Evolutionary conservation across 805 yeast genomes (phyloP).

Genomic region (Myxozyma nipponensis): DNA sequence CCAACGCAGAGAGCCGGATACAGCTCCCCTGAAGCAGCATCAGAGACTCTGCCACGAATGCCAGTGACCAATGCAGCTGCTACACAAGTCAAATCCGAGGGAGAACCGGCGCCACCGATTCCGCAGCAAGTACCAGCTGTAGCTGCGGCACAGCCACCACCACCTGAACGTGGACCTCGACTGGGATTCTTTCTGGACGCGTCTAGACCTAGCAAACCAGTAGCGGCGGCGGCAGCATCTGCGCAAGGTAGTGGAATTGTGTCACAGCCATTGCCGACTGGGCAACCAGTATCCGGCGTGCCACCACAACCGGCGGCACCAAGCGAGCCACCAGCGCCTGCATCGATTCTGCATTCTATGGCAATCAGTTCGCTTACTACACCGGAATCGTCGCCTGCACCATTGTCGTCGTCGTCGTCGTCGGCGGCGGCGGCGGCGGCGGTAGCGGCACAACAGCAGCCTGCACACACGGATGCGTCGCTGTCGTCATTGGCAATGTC

Average conservation of each 20-base stretch:
- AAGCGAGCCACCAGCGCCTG: not conserved
- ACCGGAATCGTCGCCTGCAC: slow-evolving; percentile 1
- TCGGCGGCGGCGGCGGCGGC: not conserved
- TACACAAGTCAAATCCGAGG: not conserved
- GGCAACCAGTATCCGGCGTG: no score
- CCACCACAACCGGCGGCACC: slow-evolving; percentile 1
- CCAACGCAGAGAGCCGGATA: not conserved
- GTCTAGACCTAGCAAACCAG: not conserved
- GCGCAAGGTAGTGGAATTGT: not conserved
- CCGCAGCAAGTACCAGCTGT: not conserved
- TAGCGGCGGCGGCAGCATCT: not conserved
- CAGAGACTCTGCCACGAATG: not conserved
- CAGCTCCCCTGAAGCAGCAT: not conserved
- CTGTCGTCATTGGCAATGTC: slow-evolving; percentile 2
- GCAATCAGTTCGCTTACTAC: not conserved
- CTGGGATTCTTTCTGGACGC: slow-evolving; percentile 13
- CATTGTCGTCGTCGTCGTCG: not conserved
- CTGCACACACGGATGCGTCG: not conserved
- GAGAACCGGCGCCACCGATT: not conserved
- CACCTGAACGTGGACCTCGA: slow-evolving; percentile 7
- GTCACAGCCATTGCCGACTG: not conserved
- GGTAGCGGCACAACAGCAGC: not conserved
- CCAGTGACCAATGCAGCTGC: not conserved
- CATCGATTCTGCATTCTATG: not conserved
- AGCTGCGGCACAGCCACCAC: not conserved